These are phyloP conservation scores for Diaporthe longicolla DNA, from an alignment of 2,329 filamentous ascomycete species.

Conservation along the genomic window DNA sequence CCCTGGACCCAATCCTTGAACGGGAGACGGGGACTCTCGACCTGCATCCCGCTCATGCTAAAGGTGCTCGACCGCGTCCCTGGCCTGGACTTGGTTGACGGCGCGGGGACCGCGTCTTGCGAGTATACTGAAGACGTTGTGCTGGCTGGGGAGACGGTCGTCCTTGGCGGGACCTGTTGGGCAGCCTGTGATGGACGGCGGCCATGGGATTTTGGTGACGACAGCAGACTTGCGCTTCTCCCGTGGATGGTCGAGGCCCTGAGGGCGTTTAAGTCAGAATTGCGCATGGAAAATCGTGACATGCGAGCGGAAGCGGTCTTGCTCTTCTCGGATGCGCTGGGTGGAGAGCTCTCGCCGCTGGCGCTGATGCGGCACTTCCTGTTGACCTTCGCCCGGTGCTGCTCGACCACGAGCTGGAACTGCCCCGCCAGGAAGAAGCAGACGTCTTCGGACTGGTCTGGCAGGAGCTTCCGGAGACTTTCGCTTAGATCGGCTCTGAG, in stretches of 20 bases:
- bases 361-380: constrained; percentile 36
- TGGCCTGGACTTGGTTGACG: constrained; percentile 3
- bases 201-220: constrained; percentile 6
- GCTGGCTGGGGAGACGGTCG: constrained; percentile 32
- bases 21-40: constrained; percentile 42
- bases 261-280: background rate
- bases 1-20: constrained; percentile 43
- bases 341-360: background rate
- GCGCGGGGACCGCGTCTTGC: background rate
- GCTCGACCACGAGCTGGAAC: constrained; percentile 42
- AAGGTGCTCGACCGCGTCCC: constrained; percentile 39
- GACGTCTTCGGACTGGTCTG: constrained; percentile 36
- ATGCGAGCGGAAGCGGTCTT: constrained; percentile 22
- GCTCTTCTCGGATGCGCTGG: constrained; percentile 23
- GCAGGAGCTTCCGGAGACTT: constrained; percentile 35
- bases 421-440: constrained; percentile 40
- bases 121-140: constrained; percentile 40
- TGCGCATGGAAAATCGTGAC: constrained; percentile 39
- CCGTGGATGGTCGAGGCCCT: background rate
- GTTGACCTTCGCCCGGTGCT: constrained; percentile 41
- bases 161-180: constrained; percentile 18
- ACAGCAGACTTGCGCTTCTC: constrained; percentile 23
- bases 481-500: constrained; percentile 40
- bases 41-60: constrained; percentile 33
- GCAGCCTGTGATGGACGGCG: constrained; percentile 24